These are phyloP conservation scores for Musa troglodytarum DNA, from an alignment of 176 grass and related monocot genomes.

Conservation along the genomic window DNA sequence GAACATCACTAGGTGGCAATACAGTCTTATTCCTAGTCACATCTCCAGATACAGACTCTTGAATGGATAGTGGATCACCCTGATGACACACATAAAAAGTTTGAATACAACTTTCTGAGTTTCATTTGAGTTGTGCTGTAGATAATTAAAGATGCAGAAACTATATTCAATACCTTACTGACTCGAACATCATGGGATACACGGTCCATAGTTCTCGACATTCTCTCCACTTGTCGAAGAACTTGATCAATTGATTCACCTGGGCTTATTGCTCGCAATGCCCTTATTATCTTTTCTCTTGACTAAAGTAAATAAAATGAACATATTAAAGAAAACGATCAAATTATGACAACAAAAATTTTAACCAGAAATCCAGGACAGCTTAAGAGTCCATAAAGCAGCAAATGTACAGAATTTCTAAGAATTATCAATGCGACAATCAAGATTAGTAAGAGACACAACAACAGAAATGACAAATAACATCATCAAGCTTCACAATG, in stretches of 20 bases:
- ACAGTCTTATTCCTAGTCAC: slow-evolving; percentile 33
- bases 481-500: too few relatives aligned
- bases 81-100: slow-evolving; percentile 26
- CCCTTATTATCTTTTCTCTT: slow-evolving; percentile 61
- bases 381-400: slow-evolving; percentile 3
- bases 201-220: slow-evolving; percentile 74
- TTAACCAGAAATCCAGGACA: not conserved
- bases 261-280: slow-evolving; percentile 56
- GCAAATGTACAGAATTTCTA: not conserved
- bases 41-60: slow-evolving; percentile 42
- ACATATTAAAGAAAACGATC: not conserved
- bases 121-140: not conserved
- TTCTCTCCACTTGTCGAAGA: slow-evolving; percentile 90
- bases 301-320: slow-evolving; percentile 32
- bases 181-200: slow-evolving; percentile 35
- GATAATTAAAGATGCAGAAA: not conserved
- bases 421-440: too few relatives aligned
- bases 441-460: too few relatives aligned
- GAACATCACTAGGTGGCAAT: slow-evolving; percentile 39
- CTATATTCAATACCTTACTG: slow-evolving; percentile 39
- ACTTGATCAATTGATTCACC: slow-evolving; percentile 84
- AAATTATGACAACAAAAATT: not conserved
- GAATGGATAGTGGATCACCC: slow-evolving; percentile 39
- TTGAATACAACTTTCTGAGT: not conserved
- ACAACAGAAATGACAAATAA: too few relatives aligned